Base-by-base conservation (phyloP, 192 early-diverging fungal species). In the Backusella tarrabulga region DNA sequence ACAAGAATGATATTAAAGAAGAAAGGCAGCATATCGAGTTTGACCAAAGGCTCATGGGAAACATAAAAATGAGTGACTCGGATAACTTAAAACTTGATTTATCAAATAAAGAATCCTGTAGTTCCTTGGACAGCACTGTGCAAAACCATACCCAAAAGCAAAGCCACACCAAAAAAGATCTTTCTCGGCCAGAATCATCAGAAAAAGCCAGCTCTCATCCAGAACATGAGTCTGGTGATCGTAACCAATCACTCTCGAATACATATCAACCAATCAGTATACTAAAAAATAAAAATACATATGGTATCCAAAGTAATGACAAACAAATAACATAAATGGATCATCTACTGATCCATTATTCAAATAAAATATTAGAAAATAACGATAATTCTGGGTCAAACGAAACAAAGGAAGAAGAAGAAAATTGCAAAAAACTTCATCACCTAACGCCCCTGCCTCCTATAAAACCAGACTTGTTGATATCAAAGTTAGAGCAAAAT, bases 401-500 rank as follows among this genome's bases (percentile, higher is more conserved):
- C 12, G 23, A 29, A 63, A 29, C 56, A 29, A 29, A 63, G 4
- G 56, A 29, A 29, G 56, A 63, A 12, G 23, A 63, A 63, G n/a
- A 12, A 9, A 23, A 63, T 12, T 12, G 23, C 8, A 63, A 63
- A 63, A 63, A 26, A 29, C 26, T 63, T 29, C 23, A 63, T 63
- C 8, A 63, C n/a, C 56, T 23, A 26, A 63, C 71, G 3, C 41
- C 44, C 4, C 17, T 72, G 29, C 17, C 11, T 29, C 78, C 78
- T 29, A 50, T 56, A n/a, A 52, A 72, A 38, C 78, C 78, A 44
- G 67, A 23, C 15, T 71, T 34, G 8, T 12, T 79, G 5, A 34
- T 75, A 42, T 34, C 29, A 8, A 38, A 42, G 7, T 23, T 79
- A 7, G 71, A 75, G 29, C 40, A 36, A 8, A 79, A 79, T 35